Evolutionary conservation across 2,329 filamentous ascomycete species (phyloP).

Genomic region (Colletotrichum spinosum): DNA sequence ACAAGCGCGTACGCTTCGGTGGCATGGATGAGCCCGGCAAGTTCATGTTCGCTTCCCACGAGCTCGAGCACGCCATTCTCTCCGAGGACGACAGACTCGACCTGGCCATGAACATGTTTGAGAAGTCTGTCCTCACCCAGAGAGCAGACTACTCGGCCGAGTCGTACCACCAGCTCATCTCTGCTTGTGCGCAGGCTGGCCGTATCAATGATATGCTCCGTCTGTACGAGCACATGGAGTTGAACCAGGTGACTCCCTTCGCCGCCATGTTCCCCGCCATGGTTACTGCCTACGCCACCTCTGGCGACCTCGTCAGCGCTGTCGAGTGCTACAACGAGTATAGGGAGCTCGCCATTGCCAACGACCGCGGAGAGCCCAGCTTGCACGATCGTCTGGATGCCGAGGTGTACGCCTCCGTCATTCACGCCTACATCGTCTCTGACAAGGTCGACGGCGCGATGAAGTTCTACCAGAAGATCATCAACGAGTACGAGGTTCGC

Average conservation of each 20-base stretch:
- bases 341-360: slow-evolving; percentile 84
- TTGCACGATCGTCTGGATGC: slow-evolving; percentile 81
- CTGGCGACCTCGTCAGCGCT: slow-evolving; percentile 85
- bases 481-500: slow-evolving; percentile 69
- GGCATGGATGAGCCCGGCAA: slow-evolving; percentile 85
- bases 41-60: slow-evolving; percentile 90
- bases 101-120: slow-evolving; percentile 87
- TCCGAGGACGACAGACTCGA: slow-evolving; percentile 88
- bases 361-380: slow-evolving; percentile 79
- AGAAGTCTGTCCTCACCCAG: slow-evolving; percentile 75
- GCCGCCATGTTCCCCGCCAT: slow-evolving; percentile 90
- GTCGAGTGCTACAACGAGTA: slow-evolving; percentile 98
- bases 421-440: slow-evolving; percentile 87
- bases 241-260: slow-evolving; percentile 77
- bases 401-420: slow-evolving; percentile 89
- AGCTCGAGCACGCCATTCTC: slow-evolving; percentile 87
- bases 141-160: slow-evolving; percentile 79
- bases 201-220: slow-evolving; percentile 89
- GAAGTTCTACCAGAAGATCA: slow-evolving; percentile 87
- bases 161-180: slow-evolving; percentile 87
- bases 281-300: slow-evolving; percentile 91
- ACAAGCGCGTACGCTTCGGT: slow-evolving; percentile 86
- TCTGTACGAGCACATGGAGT: slow-evolving; percentile 92
- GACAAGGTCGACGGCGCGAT: slow-evolving; percentile 84
- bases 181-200: slow-evolving; percentile 85